These are phyloP conservation scores for Podospora pseudopauciseta DNA, from an alignment of 495 filamentous ascomycete genomes.

Conservation along the genomic window DNA sequence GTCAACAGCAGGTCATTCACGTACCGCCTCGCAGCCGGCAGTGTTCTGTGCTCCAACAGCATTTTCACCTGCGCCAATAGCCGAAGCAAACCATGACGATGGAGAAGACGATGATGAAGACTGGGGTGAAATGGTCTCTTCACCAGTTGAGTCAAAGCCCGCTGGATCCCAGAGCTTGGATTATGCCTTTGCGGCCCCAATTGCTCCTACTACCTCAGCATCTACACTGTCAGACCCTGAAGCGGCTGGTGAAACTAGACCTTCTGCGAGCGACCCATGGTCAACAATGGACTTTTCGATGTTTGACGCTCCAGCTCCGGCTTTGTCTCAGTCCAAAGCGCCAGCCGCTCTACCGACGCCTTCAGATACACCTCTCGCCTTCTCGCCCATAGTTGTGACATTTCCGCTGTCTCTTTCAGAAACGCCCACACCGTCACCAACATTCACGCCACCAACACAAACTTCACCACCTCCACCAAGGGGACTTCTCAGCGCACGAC, in stretches of 20 bases:
- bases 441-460: not conserved
- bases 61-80: not conserved
- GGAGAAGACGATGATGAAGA: conserved; percentile 47
- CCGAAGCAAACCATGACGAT: conserved; percentile 37
- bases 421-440: not conserved
- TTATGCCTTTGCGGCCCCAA: conserved; percentile 14
- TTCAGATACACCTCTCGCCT: not conserved
- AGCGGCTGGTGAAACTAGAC: not conserved
- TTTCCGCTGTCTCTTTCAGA: not conserved
- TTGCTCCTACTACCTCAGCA: not conserved
- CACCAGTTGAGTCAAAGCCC: conserved; percentile 32
- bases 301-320: not conserved
- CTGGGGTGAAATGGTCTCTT: conserved; percentile 56
- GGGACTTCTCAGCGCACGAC: not conserved
- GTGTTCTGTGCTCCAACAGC: not conserved
- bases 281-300: not conserved
- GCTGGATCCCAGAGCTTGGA: conserved; percentile 10
- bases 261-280: not conserved
- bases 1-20: not conserved
- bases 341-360: not conserved
- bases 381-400: not conserved
- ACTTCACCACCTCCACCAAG: not conserved
- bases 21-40: not conserved
- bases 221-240: not conserved
- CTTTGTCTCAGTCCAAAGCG: not conserved